These are phyloP conservation scores for Candida berthetii DNA, from an alignment of 805 yeast genomes.

Conservation along the genomic window DNA sequence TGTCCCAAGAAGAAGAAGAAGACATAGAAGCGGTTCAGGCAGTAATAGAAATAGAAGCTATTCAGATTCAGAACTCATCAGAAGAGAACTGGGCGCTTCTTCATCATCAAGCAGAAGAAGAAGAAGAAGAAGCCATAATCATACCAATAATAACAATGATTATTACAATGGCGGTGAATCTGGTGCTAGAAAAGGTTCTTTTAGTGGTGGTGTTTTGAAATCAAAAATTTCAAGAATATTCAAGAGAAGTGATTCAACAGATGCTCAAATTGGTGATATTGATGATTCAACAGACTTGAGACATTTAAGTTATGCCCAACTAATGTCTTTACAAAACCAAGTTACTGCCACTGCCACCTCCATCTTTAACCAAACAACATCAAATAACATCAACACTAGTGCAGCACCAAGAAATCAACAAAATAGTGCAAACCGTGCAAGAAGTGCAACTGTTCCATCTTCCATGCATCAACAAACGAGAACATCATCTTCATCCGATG, in stretches of 20 bases:
- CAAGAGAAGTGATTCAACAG: not conserved
- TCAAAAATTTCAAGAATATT: constrained; percentile 1
- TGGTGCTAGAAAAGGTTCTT: constrained; percentile 1
- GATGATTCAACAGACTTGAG: not conserved
- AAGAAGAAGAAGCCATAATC: no score
- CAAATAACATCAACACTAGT: no score
- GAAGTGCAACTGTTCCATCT: no score
- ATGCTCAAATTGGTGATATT: not conserved
- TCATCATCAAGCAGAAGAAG: no score
- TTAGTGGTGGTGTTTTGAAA: constrained; percentile 3
- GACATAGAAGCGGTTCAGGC: constrained; percentile 6
- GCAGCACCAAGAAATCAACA: no score
- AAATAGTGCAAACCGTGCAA: no score
- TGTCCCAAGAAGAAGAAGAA: constrained; percentile 66
- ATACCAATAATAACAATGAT: not conserved
- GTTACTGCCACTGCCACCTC: no score
- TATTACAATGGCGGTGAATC: not conserved
- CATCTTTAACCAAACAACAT: no score
- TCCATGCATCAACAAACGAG: no score
- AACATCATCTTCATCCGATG: not conserved
- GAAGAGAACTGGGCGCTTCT: constrained; percentile 14
- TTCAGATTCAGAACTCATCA: constrained; percentile 19
- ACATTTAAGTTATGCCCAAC: not conserved
- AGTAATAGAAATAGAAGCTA: constrained; percentile 17
- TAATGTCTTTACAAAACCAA: no score